A percentile compares a stretch with the other conserved stretches of the same genome.
phyloP scores from a whole-genome alignment of 192 early-diverging fungal genomes.

The Mortierella antarctica region DNA sequence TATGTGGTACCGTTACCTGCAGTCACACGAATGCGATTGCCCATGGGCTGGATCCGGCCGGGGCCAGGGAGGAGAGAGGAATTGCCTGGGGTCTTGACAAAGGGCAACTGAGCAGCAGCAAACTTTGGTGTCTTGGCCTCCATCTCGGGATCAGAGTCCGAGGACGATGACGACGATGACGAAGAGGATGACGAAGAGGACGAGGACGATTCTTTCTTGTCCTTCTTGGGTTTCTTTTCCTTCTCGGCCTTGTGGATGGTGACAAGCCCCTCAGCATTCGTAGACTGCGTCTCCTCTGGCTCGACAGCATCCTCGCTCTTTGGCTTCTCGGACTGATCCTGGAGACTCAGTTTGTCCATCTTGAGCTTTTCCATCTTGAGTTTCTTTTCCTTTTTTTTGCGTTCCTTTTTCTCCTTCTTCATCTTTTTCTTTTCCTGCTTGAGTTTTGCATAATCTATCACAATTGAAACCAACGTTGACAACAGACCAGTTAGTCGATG shows the following conservation, averaged over 20 bases:
- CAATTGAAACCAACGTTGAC: background rate
- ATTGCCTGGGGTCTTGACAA: slow-evolving; percentile 27
- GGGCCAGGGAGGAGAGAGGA: slow-evolving; percentile 23
- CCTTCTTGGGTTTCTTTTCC: slow-evolving; percentile 14
- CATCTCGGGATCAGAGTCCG: slow-evolving; percentile 35
- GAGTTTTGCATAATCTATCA: slow-evolving; percentile 37
- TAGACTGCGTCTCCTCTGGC: background rate
- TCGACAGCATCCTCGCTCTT: slow-evolving; percentile 22
- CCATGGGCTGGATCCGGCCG: slow-evolving; percentile 42
- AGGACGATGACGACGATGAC: slow-evolving; percentile 23
- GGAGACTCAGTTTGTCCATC: slow-evolving; percentile 18
- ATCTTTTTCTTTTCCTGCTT: slow-evolving; percentile 42
- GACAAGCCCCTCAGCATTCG: slow-evolving; percentile 16
- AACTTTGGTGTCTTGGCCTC: slow-evolving; percentile 13
- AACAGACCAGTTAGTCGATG: background rate
- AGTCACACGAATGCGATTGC: slow-evolving; percentile 58
- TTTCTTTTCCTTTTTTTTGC: slow-evolving; percentile 40
- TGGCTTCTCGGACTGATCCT: slow-evolving; percentile 41
- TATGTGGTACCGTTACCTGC: slow-evolving; percentile 57
- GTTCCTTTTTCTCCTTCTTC: slow-evolving; percentile 34
- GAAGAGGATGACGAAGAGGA: slow-evolving; percentile 29
- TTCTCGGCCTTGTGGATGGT: slow-evolving; percentile 21
- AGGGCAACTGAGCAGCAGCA: slow-evolving; percentile 4
- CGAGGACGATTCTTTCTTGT: slow-evolving; percentile 4
- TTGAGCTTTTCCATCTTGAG: slow-evolving; percentile 29